Base-by-base conservation (phyloP, 371 early-diverging fungal species). In the Lichtheimia ornata region DNA sequence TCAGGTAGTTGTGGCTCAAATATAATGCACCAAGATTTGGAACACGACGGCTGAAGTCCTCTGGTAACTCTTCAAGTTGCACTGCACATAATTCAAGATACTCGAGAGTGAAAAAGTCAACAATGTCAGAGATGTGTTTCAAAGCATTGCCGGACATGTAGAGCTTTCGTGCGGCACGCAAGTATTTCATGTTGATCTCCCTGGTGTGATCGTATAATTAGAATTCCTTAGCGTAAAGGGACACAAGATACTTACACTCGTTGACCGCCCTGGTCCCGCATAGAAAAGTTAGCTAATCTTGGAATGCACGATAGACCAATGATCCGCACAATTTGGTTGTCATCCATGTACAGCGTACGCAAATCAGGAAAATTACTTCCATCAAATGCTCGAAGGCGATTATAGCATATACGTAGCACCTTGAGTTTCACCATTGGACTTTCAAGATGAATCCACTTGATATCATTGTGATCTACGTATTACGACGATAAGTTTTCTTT, bases 201-300 rank as follows among this genome's bases (percentile, higher is more conserved):
- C 83, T 83, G 68, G 24, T 50, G n/a, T 17, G 7, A 22, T n/a
- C 17, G 14, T 44, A 25, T 44, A 3, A 45, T 20, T 43, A 44
- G 22, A 17, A 20, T 15, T 25, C 0, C 0, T 22, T 27, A 12
- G 15, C 3, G 15, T 4, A 42, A 12, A 30, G 12, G 40, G 27
- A 12, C 4, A 44, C 18, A 5, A 18, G 4, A 18, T 7, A 7
- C 76, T 58, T 69, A 79, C 74, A 73, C 61, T 51, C 66, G 65
- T 44, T 76, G 72, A 2, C 77, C 75, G 3, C 82, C 83, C 64
- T 85, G 86, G 52, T 84, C 84, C 42, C 86, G 71, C 3, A 79
- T 47, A 0, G 86, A 85, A 27, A 85, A 81, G 40, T 75, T 79
- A 41, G 74, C 76, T 28, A 85, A 56, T 0, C 74, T 70, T 11